phyloP scores from a whole-genome alignment of 139 green algal genomes.

The Desmodesmus armatus region DNA sequence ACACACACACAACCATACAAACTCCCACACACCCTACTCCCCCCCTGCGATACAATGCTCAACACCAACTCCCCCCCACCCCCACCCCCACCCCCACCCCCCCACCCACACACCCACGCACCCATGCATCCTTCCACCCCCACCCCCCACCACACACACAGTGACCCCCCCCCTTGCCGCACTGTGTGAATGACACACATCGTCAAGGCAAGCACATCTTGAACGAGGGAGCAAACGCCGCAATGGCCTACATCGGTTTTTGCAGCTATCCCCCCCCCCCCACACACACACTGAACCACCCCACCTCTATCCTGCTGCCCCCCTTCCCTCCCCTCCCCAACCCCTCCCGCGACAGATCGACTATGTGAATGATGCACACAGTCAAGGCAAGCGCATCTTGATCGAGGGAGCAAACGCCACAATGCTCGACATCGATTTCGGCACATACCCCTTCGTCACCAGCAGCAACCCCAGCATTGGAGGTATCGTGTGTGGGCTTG shows the following conservation, averaged over 20 bases:
- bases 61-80: no score
- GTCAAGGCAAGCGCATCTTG: constrained; percentile 86
- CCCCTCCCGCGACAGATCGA: neutral
- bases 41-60: no score
- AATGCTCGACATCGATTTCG: constrained; percentile 99
- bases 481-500: constrained; percentile 93
- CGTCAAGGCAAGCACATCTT: constrained; percentile 85
- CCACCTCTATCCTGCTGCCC: neutral
- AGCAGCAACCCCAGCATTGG: constrained; percentile 97
- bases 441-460: constrained; percentile 99
- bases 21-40: no score
- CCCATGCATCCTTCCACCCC: neutral
- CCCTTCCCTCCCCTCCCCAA: neutral
- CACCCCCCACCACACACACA: no score
- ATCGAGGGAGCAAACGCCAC: constrained; percentile 99
- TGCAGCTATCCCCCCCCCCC: neutral
- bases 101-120: no score
- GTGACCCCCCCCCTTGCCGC: constrained; percentile 58
- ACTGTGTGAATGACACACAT: constrained; percentile 64
- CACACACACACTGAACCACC: neutral
- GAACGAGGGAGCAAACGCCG: constrained; percentile 98
- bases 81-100: no score
- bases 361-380: constrained; percentile 65
- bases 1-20: no score
- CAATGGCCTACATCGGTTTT: constrained; percentile 69